These are phyloP conservation scores for Lachancea thermotolerans DNA, from an alignment of 805 yeast species.

Conservation along the genomic window DNA sequence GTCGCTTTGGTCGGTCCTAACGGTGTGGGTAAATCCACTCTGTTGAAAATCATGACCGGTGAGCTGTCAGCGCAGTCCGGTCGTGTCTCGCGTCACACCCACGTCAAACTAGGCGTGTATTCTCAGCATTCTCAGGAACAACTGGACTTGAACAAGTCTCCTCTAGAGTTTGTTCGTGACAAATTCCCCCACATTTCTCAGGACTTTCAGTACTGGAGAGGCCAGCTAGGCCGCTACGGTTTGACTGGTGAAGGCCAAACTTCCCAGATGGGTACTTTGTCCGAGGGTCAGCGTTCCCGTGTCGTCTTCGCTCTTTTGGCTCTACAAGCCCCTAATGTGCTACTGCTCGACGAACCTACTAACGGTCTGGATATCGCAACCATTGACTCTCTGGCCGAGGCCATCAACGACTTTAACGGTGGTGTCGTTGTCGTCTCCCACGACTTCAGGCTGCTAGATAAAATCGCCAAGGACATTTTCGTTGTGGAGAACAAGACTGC, in stretches of 20 bases:
- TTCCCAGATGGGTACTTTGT: conserved; percentile 94
- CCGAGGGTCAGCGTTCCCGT: conserved; percentile 99
- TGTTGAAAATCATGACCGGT: conserved; percentile 96
- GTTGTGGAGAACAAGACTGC: conserved; percentile 95
- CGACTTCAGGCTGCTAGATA: conserved; percentile 96
- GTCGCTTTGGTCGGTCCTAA: conserved; percentile 97
- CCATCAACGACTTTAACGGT: conserved; percentile 90
- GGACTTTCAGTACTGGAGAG: conserved; percentile 98
- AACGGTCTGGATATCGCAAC: conserved; percentile 98
- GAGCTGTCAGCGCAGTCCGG: conserved; percentile 83
- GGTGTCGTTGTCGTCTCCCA: conserved; percentile 98
- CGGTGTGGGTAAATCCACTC: conserved; percentile 97
- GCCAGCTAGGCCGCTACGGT: conserved; percentile 96
- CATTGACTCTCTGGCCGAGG: conserved; percentile 95
- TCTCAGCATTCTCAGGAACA: conserved; percentile 99
- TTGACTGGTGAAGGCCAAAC: conserved; percentile 99
- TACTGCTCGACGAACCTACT: conserved; percentile 97
- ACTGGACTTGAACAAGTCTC: conserved; percentile 89
- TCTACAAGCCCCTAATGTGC: conserved; percentile 88
- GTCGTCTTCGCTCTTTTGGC: conserved; percentile 97
- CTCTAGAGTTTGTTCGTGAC: conserved; percentile 95
- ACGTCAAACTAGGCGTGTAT: conserved; percentile 95
- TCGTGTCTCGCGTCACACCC: conserved; percentile 95
- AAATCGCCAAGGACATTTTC: conserved; percentile 93
- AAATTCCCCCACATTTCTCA: conserved; percentile 85